Base-by-base conservation (phyloP, 805 yeast species). In the Saturnispora diversa region DNA sequence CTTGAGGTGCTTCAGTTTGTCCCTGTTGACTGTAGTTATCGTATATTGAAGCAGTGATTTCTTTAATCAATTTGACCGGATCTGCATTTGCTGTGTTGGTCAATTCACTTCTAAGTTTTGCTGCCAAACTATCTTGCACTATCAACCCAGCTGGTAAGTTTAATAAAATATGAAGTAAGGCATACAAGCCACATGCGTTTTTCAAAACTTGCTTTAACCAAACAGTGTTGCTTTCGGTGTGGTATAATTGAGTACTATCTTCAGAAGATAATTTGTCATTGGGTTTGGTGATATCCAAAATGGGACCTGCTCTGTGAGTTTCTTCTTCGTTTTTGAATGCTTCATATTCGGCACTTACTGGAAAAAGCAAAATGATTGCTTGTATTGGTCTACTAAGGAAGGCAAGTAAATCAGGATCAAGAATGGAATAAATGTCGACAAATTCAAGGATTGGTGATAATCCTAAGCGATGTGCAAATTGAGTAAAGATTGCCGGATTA, bases 131-230 rank as follows among this genome's bases (percentile, higher is more conserved):
- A 38, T 68, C 64, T 7, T 61, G 51, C 13, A 72, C 60, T 7
- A 72, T 58, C 24, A 72, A 57, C 19, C 70, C 74, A 4, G 52
- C 43, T 1, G 77, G 72, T 35, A 74, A 50, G 48, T 74, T 74
- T 24, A 66, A 49, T 27, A 74, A 52, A 1, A 64, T 47, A 52
- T 90, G 97, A 17, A 90, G 63, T 34, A 92, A 58, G 0, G 95
- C 97, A 60, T 83, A 85, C 24, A 94, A 70, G 5, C 98, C 98
- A 64, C 98, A 90, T 0, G 94, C 94, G 56, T 90, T 90, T 46
- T 74, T 75, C 13, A 92, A 75, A 1, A 87, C 77, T 54, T 90
- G 98, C 49, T 75, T 77, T 51, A 79, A 75, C 97, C 97, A 92
- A n/a, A 70, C 48, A 12, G 77, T 65, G 9, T 59, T 52, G 6